Base-by-base conservation (phyloP, 495 filamentous ascomycete species). In the Aspergillus funiculosus region DNA sequence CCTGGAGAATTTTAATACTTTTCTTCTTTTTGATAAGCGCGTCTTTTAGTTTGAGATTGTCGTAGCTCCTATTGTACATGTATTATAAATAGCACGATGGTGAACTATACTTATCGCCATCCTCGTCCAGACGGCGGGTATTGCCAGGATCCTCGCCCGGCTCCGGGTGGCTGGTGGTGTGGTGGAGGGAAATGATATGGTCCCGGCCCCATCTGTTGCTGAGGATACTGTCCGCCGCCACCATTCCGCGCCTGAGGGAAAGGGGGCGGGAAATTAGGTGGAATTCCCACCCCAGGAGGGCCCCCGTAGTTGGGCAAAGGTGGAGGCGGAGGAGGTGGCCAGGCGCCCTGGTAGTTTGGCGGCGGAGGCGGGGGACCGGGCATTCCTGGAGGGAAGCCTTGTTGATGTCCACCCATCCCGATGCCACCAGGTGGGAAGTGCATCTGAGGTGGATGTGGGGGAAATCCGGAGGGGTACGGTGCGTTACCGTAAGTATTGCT, bases 111-210 rank as follows among this genome's bases (percentile, higher is more conserved):
- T 51, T 29, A 67, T 38, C 57, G 45, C 58, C 60, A 62, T 35
- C 48, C 50, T 2, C 54, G 58, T 8, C 61, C 62, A 27, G 26
- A 36, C 15, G 39, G 40, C 20, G 43, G 46, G n/a, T 47, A 48
- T 13, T 38, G 37, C 20, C 18, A 24, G 3, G 50, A 47, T 11
- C 52, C 49, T 57, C 59, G 59, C 14, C 47, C 44, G 11, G 30
- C 15, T 20, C 37, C 40, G 19, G 24, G 15, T 17, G n/a, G n/a
- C n/a, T 34, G 22, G 53, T 54, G 30, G 49, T 67, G 62, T 21
- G 64, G 64, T 20, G 63, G 65, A 31, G 64, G 67, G 27, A 66
- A 69, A 27, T 62, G 62, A 51, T 63, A 62, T 19, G 67, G 60
- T 0, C 69, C 65, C 17, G 59, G 62, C 1, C 64, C 62, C 43